phyloP scores from a whole-genome alignment of 2,329 filamentous ascomycete species.

The Chrysoporthe puriensis region DNA sequence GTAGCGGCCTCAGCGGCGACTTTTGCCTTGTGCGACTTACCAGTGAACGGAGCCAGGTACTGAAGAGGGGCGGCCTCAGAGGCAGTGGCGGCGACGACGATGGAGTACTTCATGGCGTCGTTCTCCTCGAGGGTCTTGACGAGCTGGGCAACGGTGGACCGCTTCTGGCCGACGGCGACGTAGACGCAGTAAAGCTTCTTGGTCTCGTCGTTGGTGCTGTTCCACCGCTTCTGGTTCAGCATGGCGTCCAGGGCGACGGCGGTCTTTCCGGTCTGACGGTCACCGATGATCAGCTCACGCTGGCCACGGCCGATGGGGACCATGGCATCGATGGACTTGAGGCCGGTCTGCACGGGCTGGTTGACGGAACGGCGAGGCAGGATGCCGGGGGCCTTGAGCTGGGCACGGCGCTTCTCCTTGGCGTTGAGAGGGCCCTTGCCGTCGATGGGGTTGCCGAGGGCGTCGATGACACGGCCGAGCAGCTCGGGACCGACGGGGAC shows the following conservation, averaged over 20 bases:
- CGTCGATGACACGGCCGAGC: conserved; percentile 97
- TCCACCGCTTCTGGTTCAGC: conserved; percentile 99
- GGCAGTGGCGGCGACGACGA: conserved; percentile 92
- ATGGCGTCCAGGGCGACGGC: conserved; percentile 97
- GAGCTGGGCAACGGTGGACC: conserved; percentile 97
- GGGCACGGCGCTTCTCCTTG: conserved; percentile 90
- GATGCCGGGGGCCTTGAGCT: conserved; percentile 99
- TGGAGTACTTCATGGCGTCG: conserved; percentile 97
- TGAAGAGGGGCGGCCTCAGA: conserved; percentile 95
- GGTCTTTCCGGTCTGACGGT: conserved; percentile 99
- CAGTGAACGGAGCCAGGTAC: conserved; percentile 93
- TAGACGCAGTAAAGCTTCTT: conserved; percentile 99
- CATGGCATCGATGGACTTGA: conserved; percentile 99
- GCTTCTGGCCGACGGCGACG: conserved; percentile 99
- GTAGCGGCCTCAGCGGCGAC: no score
- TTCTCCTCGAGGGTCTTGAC: conserved; percentile 99
- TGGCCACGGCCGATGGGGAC: conserved; percentile 99
- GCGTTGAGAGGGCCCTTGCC: conserved; percentile 97
- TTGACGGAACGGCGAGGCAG: conserved; percentile 96
- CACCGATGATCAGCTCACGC: conserved; percentile 99
- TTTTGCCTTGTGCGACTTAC: conserved; percentile 41
- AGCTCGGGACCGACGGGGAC: conserved; percentile 91
- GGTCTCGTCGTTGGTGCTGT: conserved; percentile 79
- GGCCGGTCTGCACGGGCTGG: conserved; percentile 98
- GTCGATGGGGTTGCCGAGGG: conserved; percentile 98